Evolutionary conservation across 306 rosid species (phyloP).

Genomic region (Morella rubra): DNA sequence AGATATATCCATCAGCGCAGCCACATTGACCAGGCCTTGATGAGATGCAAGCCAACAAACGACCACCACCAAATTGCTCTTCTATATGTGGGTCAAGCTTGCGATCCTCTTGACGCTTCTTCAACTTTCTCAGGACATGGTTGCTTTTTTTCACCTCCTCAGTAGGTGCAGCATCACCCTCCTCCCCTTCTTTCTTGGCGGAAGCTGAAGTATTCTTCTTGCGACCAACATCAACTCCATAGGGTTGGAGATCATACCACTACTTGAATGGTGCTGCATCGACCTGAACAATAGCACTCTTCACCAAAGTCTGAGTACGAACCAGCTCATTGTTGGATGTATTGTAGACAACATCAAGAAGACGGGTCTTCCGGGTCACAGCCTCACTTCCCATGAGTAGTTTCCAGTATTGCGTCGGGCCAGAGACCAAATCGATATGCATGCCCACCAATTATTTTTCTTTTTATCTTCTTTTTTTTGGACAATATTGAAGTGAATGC

Average conservation of each 20-base stretch:
- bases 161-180: constrained; percentile 41
- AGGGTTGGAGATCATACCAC: constrained; percentile 61
- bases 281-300: constrained; percentile 60
- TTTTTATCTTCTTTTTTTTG: too few relatives aligned
- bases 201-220: constrained; percentile 15
- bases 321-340: constrained; percentile 63
- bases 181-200: constrained; percentile 64
- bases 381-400: constrained; percentile 68
- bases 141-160: constrained; percentile 60
- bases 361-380: constrained; percentile 52
- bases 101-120: constrained; percentile 47
- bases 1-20: constrained; percentile 57
- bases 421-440: constrained; percentile 65
- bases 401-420: constrained; percentile 70
- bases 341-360: constrained; percentile 66
- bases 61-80: constrained; percentile 60
- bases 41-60: constrained; percentile 58
- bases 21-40: constrained; percentile 66
- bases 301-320: constrained; percentile 63
- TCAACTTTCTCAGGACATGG: constrained; percentile 48
- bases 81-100: constrained; percentile 51
- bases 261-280: constrained; percentile 68
- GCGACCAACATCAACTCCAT: constrained; percentile 42
- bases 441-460: too few relatives aligned
- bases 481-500: too few relatives aligned